Base-by-base conservation (phyloP, 129 eudicot genomes). In the Lactuca saligna region DNA sequence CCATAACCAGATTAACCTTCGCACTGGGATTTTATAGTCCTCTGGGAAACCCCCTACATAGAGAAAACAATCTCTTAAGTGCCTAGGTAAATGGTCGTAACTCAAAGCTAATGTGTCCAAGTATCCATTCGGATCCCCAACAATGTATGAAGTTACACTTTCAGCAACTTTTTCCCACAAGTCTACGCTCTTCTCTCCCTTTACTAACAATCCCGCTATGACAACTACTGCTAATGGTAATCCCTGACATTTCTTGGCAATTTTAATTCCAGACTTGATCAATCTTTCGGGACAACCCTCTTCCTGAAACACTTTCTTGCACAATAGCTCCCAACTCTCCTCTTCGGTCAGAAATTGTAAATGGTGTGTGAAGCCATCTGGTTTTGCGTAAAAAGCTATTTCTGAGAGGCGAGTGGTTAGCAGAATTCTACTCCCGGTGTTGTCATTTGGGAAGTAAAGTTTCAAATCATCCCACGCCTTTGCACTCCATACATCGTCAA, bases 401-500 rank as follows among this genome's bases (percentile, higher is more conserved):
- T 82, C 60, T 0, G 17, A 25, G 35, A 51, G 64, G 17, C 80
- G 77, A 37, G 51, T 78, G 3, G 86, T 82, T 35, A 82, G 17
- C 16, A 75, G 8, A 13, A 79, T 49, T 71, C 83, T 66, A 50
- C 87, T 82, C 16, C 81, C 73, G 5, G 8, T 62, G 17, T 31
- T 29, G 39, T 74, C 65, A 70, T 78, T 65, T n/a, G 83, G 81
- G 57, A 82, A 78, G 6, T 37, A 54, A 17, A 46, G 7, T 55
- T 57, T 54, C 65, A 82, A 34, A 29, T 79, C 84, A 20, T 75
- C 57, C 83, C 87, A 79, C 2, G 65, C 76, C 5, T 39, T 35
- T 8, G 34, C 14, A 35, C 62, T 63, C 83, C 87, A 82, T 5
- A 82, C 55, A 16, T 82, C 83, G 70, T 82, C 83, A 48, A 82